A percentile compares a stretch with the other conserved stretches of the same genome.
These are phyloP conservation scores for Penicillium diatomitis DNA, from an alignment of 495 filamentous ascomycete species.

Conservation along the genomic window DNA sequence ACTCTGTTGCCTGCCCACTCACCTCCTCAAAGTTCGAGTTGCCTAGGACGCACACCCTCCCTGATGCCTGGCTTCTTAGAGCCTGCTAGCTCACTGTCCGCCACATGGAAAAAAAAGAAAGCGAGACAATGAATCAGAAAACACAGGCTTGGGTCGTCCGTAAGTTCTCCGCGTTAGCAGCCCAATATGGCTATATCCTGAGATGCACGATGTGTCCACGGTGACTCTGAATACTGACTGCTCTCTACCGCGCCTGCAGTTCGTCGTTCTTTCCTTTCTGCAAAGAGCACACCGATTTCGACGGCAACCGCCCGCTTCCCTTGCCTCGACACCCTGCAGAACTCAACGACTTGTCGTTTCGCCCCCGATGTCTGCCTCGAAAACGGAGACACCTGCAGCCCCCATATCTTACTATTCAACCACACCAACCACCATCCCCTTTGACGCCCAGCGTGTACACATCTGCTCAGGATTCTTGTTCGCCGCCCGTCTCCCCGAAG, in stretches of 20 bases:
- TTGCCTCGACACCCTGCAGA: conserved; percentile 11
- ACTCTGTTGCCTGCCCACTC: too few relatives aligned
- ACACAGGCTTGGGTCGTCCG: conserved; percentile 14
- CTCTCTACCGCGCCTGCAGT: not conserved
- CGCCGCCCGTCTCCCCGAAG: conserved; percentile 30
- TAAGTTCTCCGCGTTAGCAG: conserved; percentile 10
- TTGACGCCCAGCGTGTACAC: conserved; percentile 19
- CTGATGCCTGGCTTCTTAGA: conserved; percentile 24
- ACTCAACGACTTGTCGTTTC: conserved; percentile 12
- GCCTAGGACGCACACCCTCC: not conserved
- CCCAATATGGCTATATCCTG: conserved; percentile 1
- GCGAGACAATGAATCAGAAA: conserved; percentile 21
- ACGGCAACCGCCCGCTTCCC: conserved; percentile 6
- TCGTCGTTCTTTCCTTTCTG: conserved; percentile 9
- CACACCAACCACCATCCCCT: conserved; percentile 12
- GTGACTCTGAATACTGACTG: conserved; percentile 1
- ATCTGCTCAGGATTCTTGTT: conserved; percentile 16
- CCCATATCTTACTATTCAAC: conserved; percentile 9
- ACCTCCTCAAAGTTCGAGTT: not conserved
- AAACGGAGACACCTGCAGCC: conserved; percentile 28
- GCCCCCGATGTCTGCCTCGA: conserved; percentile 23
- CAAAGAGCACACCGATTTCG: conserved; percentile 12
- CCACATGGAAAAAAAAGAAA: conserved; percentile 27
- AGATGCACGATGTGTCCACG: not conserved
- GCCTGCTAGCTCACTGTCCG: conserved; percentile 9